Base-by-base conservation (phyloP, 1,284 basidiomycete genomes). In the Microbotryum scabiosae region DNA sequence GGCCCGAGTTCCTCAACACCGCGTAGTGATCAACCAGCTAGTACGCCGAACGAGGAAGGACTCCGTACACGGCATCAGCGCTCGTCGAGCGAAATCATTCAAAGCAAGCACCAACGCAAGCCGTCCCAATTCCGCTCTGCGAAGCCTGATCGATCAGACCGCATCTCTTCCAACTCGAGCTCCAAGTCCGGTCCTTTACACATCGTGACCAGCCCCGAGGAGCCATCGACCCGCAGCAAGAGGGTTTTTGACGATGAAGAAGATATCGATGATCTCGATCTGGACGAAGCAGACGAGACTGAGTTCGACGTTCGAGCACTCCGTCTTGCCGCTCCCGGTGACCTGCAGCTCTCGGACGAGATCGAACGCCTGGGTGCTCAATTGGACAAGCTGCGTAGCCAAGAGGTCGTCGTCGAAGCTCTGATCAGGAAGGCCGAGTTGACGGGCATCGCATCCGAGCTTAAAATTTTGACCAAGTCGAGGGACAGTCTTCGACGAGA, bases 401-500 rank as follows among this genome's bases (percentile, higher is more conserved):
- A 97, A 70, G 85, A 89, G 56, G 77, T 81, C 21, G 86, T 93
- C 76, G 80, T 98, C 16, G 85, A 88, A 63, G 86, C 85, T 1
- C 78, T 97, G 36, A 88, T 96, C 69, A 85, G 88, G 66, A 93
- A 94, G 74, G 94, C 94, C 0, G 94, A 97, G 72, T 77, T 97
- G 48, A 91, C 90, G 0, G 94, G 93, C 0, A 89, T 91, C 70
- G 83, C 81, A 2, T 84, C 87, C 68, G 92, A 97, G 75, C 80
- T 93, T 26, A 82, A 82, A 58, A 80, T 97, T 23, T 81, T 97
- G 51, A 82, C 80, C 54, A 87, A 84, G 67, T 93, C 90, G 1
- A 87, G 87, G 69, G 81, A 85, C 10, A 84, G 89, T 0, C 82
- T 97, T 73, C 82, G 80, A 44, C 80, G 90, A 52, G 92, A 97